Evolutionary conservation across 208 protist species (phyloP).

Genomic region (Leishmania turanica): DNA sequence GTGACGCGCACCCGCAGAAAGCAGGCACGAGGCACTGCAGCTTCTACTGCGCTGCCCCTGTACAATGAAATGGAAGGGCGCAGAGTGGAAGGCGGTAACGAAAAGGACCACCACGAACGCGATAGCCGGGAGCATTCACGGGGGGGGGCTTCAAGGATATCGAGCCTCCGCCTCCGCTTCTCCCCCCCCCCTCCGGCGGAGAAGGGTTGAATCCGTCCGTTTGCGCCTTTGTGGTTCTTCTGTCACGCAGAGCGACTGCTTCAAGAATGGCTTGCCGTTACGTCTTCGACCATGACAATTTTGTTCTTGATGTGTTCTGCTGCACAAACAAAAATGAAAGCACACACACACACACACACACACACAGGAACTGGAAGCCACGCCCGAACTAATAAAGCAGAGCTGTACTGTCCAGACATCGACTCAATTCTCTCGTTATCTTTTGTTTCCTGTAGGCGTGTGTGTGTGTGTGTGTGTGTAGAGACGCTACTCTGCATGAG

Average conservation of each 20-base stretch:
- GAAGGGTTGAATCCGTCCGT: background rate
- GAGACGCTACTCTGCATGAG: background rate
- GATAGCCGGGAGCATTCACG: background rate
- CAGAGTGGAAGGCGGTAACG: background rate
- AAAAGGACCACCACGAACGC: background rate
- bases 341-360: accelerated
- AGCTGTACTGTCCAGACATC: background rate
- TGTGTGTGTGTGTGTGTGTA: background rate
- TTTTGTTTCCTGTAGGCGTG: background rate
- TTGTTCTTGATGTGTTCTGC: background rate
- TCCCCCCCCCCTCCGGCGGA: no score
- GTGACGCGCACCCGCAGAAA: background rate
- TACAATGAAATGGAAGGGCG: background rate
- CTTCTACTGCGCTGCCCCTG: background rate
- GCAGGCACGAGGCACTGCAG: background rate
- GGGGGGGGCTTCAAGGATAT: background rate
- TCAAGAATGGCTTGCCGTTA: background rate
- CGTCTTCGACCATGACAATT: background rate
- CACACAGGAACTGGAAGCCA: no score
- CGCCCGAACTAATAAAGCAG: no score
- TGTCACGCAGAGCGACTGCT: background rate
- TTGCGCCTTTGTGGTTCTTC: background rate
- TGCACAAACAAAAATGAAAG: background rate
- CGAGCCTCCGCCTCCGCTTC: no score
- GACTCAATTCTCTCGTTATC: background rate